Conservation (phyloP, 139 green algal species). For the Tetraselmis striata region DNA sequence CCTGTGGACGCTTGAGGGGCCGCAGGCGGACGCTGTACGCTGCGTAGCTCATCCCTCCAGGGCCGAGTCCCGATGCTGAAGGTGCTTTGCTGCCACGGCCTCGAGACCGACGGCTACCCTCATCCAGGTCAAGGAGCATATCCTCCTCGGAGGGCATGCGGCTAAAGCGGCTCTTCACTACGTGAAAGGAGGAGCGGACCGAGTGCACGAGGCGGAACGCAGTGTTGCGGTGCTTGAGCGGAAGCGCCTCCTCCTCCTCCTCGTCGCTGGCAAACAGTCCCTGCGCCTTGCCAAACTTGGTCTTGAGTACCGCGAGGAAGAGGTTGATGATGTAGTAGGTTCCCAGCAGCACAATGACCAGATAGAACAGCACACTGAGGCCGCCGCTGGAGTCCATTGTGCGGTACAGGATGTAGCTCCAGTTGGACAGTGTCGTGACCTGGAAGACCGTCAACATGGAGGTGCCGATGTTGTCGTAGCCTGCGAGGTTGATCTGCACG, state of each 20-base stretch:
- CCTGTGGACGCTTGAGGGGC: no score
- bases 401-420: constrained; percentile 27
- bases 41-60: no score
- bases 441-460: constrained; percentile 63
- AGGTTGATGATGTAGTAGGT: constrained; percentile 74
- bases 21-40: no score
- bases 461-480: constrained; percentile 59
- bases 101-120: no score
- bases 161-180: neutral
- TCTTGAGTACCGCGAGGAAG: constrained; percentile 77
- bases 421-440: constrained; percentile 41
- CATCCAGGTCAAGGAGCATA: neutral
- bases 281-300: constrained; percentile 71
- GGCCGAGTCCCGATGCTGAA: no score
- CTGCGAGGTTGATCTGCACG: constrained; percentile 14
- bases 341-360: constrained; percentile 56
- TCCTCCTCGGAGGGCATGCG: neutral
- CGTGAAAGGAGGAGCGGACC: neutral
- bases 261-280: constrained; percentile 42
- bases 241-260: neutral
- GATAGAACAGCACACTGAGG: constrained; percentile 44
- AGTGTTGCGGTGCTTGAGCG: neutral
- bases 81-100: no score
- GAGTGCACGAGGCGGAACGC: neutral
- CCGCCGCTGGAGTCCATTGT: constrained; percentile 22